Base-by-base conservation (phyloP, 306 rosid species). In the Prinsepia uniflora region DNA sequence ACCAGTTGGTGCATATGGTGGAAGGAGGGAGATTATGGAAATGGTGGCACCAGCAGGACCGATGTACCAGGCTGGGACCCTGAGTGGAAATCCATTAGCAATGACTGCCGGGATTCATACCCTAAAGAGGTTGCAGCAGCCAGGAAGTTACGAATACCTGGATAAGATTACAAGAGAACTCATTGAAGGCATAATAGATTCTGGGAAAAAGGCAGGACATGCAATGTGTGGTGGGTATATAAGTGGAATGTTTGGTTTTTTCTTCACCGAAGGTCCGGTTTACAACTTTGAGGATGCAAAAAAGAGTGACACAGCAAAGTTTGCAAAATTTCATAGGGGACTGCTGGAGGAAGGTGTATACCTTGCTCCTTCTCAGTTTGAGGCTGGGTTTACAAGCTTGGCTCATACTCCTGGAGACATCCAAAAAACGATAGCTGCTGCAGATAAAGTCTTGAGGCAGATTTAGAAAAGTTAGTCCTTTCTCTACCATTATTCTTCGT, bases 41-140 rank as follows among this genome's bases (percentile, higher is more conserved):
- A 87, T 86, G 91, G 96, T 94, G 76, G 99, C 97, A 12, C 97
- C 97, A 0, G 95, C 99, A 13, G 93, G 97, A 63, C 99, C 99
- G 0, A 86, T 94, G 96, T 94, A 94, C 82, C 97, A 89, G 76
- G 97, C 96, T 10, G 97, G 99, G 74, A 91, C 97, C 75, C 72
- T 94, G 82, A 94, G 96, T 8, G 97, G 97, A 18, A 94, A 94
- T 70, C 97, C 99, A 41, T 84, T 94, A 79, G 99, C 99, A 75
- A 94, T 94, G 99, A 94, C 96, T 12, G 97, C 99, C 0, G 99
- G 97, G 11, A 94, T 89, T 68, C 91, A 94, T 41, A 91, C 99
- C 36, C 88, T 94, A 34, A 83, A 83, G 89, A 90, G 91, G 40
- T 75, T 94, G 65, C 82, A 86, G 89, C 81, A 87, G 81, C 92